Percentiles rank a stretch among this genome's conserved stretches.
Evolutionary conservation across 805 yeast species (phyloP).

Genomic region (Citeromyces matritensis): DNA sequence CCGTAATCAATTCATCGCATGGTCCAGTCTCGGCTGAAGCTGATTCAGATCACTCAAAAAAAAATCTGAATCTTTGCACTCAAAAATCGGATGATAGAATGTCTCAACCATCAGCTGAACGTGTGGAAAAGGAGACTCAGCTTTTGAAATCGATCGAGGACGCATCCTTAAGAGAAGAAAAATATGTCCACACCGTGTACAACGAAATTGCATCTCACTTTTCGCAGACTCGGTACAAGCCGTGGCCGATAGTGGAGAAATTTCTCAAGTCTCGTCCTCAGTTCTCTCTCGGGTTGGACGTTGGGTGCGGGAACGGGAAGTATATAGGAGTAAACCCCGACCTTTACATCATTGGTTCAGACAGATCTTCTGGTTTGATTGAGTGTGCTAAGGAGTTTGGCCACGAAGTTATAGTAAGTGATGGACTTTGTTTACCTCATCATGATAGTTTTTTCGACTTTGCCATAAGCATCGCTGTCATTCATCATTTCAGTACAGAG

Average conservation of each 20-base stretch:
- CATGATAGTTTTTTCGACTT: conserved; percentile 39
- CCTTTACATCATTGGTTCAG: conserved; percentile 60
- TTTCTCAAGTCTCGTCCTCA: conserved; percentile 34
- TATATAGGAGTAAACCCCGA: conserved; percentile 61
- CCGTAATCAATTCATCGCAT: no score
- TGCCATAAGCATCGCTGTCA: conserved; percentile 90
- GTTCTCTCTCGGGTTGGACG: conserved; percentile 73
- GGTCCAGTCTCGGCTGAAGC: no score
- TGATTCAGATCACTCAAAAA: no score
- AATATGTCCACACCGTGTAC: conserved; percentile 82
- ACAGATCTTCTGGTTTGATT: conserved; percentile 56
- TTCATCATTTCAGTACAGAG: conserved; percentile 86
- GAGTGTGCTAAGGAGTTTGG: conserved; percentile 39
- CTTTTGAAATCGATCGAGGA: conserved; percentile 15
- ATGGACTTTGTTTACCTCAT: conserved; percentile 59
- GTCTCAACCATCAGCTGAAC: no score
- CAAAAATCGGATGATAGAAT: no score
- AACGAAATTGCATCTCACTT: conserved; percentile 88
- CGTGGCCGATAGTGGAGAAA: conserved; percentile 89
- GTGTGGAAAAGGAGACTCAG: conserved; percentile 10
- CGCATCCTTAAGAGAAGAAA: conserved; percentile 51
- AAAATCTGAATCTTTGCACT: no score
- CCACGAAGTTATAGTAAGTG: conserved; percentile 57
- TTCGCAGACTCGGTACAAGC: conserved; percentile 87
- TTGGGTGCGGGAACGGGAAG: conserved; percentile 97